Evolutionary conservation across 2,329 filamentous ascomycete species (phyloP).

Genomic region (Penicillium sclerotigenum): DNA sequence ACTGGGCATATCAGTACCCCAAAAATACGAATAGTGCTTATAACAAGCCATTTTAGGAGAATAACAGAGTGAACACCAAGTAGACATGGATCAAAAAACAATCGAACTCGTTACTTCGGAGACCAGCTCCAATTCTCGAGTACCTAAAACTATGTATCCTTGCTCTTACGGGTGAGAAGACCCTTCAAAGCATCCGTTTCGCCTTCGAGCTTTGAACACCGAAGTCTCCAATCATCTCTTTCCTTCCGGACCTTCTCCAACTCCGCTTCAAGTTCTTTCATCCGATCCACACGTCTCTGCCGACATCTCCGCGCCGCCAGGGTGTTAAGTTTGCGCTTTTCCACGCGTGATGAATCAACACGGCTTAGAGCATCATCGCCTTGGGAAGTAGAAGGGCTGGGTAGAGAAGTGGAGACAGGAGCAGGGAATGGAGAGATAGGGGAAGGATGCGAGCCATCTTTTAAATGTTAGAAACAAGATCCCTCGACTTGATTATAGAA

Average conservation of each 20-base stretch:
- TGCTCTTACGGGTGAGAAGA: conserved; percentile 21
- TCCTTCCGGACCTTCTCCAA: conserved; percentile 32
- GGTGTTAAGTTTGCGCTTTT: conserved; percentile 38
- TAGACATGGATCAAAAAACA: neutral
- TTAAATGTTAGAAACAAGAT: conserved; percentile 2
- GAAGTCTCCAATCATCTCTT: conserved; percentile 36
- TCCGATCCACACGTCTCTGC: conserved; percentile 34
- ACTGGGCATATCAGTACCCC: too few species aligned
- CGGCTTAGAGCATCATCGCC: conserved; percentile 13
- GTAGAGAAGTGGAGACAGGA: conserved; percentile 15
- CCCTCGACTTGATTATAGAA: neutral
- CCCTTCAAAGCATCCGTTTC: conserved; percentile 36
- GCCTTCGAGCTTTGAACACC: conserved; percentile 36
- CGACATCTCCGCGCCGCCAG: conserved; percentile 38
- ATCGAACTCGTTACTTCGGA: conserved; percentile 4
- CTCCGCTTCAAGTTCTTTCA: conserved; percentile 34
- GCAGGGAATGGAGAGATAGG: conserved; percentile 17
- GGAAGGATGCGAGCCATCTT: conserved; percentile 22
- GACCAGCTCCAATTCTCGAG: conserved; percentile 10
- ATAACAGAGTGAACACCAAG: neutral
- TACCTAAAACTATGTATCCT: conserved; percentile 9
- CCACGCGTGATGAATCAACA: conserved; percentile 25
- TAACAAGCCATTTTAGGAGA: neutral
- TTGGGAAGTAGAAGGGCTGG: conserved; percentile 20
- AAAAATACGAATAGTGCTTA: neutral